phyloP scores from a whole-genome alignment of 169 alveolate genomes.

The Cystoisospora suis region DNA sequence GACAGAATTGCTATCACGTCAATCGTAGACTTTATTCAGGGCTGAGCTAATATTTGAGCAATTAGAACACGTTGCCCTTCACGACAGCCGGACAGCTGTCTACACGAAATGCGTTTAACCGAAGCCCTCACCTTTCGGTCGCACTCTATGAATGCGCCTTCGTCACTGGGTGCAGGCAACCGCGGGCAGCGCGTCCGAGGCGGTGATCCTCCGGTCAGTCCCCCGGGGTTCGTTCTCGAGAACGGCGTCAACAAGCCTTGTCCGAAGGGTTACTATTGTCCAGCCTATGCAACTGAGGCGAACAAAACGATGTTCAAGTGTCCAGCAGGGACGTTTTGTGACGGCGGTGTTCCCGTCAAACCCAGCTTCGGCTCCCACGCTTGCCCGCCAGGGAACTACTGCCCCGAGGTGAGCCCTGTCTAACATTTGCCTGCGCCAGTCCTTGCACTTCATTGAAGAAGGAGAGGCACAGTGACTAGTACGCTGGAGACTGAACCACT shows the following conservation, averaged over 20 bases:
- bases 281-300: neutral
- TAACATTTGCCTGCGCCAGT: neutral
- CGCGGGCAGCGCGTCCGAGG: conserved; percentile 10
- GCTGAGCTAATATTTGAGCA: too few species aligned
- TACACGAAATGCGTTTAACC: too few species aligned
- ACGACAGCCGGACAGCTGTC: too few species aligned
- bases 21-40: too few species aligned
- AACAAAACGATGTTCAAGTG: neutral
- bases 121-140: too few species aligned
- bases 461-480: too few species aligned
- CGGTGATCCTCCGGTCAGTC: neutral
- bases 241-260: neutral
- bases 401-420: neutral
- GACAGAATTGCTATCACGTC: too few species aligned
- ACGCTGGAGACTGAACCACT: too few species aligned
- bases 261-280: neutral
- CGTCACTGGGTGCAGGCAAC: too few species aligned
- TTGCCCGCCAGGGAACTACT: conserved; percentile 32
- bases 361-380: conserved; percentile 25
- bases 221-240: neutral
- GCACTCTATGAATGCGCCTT: too few species aligned
- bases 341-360: neutral
- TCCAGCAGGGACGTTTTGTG: neutral
- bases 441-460: too few species aligned
- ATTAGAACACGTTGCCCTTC: too few species aligned